phyloP scores from a whole-genome alignment of 2,329 filamentous ascomycete genomes.

The Corynespora cassiicola region DNA sequence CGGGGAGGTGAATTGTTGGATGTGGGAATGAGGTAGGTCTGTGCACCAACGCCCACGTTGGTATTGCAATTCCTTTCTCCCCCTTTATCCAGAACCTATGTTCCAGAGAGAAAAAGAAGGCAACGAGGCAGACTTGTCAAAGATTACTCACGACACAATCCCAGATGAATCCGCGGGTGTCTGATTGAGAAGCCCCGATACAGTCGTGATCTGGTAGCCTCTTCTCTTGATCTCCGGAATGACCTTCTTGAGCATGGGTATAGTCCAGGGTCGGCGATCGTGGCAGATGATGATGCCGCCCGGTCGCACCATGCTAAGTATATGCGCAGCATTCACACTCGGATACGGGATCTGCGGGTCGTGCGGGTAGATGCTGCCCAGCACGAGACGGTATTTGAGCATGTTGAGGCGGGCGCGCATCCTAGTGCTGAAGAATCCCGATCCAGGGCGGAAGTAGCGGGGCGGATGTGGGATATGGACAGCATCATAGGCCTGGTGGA shows the following conservation, averaged over 20 bases:
- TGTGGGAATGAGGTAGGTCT: too few relatives aligned
- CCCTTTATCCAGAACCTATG: too few relatives aligned
- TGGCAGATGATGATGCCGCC: conserved; percentile 87
- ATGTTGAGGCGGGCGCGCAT: conserved; percentile 68
- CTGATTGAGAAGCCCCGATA: conserved; percentile 68
- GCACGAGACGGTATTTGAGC: conserved; percentile 74
- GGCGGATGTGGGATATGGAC: conserved; percentile 52
- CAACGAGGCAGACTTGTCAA: too few relatives aligned
- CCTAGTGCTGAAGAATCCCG: conserved; percentile 76
- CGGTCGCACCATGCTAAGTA: conserved; percentile 78
- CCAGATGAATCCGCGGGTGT: conserved; percentile 15
- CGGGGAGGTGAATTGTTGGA: too few relatives aligned
- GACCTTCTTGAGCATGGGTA: conserved; percentile 76
- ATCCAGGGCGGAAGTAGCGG: conserved; percentile 82
- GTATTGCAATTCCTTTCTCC: too few relatives aligned
- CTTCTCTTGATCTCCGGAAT: conserved; percentile 72
- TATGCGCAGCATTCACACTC: conserved; percentile 75
- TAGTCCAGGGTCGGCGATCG: conserved; percentile 82
- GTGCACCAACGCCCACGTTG: too few relatives aligned
- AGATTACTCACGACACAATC: too few relatives aligned
- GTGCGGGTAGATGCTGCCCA: conserved; percentile 88
- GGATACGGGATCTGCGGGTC: conserved; percentile 82
- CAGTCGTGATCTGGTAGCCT: conserved; percentile 75
- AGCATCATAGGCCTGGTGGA: conserved; percentile 62
- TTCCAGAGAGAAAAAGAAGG: too few relatives aligned